Base-by-base conservation (phyloP, 495 filamentous ascomycete species). In the Penicillium soppii region DNA sequence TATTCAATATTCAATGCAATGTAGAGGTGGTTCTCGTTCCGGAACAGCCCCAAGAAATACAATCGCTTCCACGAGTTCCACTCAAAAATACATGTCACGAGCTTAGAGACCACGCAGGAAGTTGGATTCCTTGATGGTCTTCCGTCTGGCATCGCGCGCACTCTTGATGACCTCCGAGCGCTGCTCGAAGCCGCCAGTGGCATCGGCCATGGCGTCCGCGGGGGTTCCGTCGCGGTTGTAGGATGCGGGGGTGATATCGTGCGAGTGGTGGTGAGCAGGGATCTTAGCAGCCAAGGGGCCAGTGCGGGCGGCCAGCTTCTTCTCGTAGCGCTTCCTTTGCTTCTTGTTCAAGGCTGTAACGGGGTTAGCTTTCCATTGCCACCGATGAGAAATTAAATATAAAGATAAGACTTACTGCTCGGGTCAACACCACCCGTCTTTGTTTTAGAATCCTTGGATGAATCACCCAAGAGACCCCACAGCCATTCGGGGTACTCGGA, bases 401-500 rank as follows among this genome's bases (percentile, higher is more conserved):
- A 8, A 37, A 26, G 29, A 55, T 20, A 29, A 21, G 48, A 73
- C 89, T 54, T 83, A 96, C 92, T 90, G 61, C 63, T 73, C 15
- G 62, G 57, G 43, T 77, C 74, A 43, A 74, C 66, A 43, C 69
- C 73, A 20, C 68, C 72, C 59, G 63, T 67, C 37, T 68, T 67
- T 30, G 59, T 54, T 53, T 70, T 69, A n/a, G 38, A 20, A 20
- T 56, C 40, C 59, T 68, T 73, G 56, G 57, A 67, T 7, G 52
- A 63, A 64, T 79, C 72, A 15, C 82, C 81, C 20, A 97, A 72
- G 55, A 91, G 80, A 0, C 62, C 70, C 94, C 94, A 98, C 45
- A 98, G 72, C 94, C 94, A 98, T 10, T 75, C 79, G 13, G 94
- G 94, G 73, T 98, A 98, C 47, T 90, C 91, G 26, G 80, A 71